These are phyloP conservation scores for Lepidopterella palustris DNA, from an alignment of 495 filamentous ascomycete genomes.

Conservation along the genomic window DNA sequence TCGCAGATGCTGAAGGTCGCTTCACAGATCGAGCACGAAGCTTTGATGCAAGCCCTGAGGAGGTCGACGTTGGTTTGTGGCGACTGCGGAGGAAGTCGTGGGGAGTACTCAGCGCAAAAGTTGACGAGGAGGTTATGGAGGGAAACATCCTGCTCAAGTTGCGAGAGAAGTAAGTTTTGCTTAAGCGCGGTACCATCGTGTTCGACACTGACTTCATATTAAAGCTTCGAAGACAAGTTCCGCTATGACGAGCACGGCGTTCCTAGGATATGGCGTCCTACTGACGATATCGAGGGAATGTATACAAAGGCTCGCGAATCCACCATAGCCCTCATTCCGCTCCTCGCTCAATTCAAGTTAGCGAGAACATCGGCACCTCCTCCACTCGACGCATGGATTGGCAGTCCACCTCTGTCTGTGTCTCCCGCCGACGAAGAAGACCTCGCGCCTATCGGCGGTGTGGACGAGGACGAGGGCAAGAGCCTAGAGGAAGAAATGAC, in stretches of 20 bases:
- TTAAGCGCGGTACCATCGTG: not conserved
- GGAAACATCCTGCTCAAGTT: conserved; percentile 93
- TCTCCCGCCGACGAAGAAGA: conserved; percentile 86
- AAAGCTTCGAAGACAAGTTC: conserved; percentile 89
- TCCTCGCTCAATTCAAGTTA: conserved; percentile 78
- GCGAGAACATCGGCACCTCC: conserved; percentile 64
- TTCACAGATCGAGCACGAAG: conserved; percentile 84
- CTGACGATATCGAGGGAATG: conserved; percentile 91
- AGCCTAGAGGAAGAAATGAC: conserved; percentile 92
- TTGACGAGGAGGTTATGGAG: conserved; percentile 97
- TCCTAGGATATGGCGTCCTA: conserved; percentile 92
- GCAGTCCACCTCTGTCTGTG: conserved; percentile 65
- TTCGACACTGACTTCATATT: not conserved
- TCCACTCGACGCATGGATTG: conserved; percentile 74
- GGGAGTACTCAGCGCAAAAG: conserved; percentile 79
- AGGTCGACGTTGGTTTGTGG: conserved; percentile 92
- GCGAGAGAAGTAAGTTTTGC: conserved; percentile 61
- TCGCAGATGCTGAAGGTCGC: conserved; percentile 72
- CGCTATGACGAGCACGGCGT: conserved; percentile 94
- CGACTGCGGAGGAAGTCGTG: conserved; percentile 85
- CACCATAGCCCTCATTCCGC: conserved; percentile 80
- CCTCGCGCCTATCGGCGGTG: conserved; percentile 73
- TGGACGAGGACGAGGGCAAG: conserved; percentile 90
- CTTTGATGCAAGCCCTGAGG: conserved; percentile 86
- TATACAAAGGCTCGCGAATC: conserved; percentile 89